Evolutionary conservation across 768 basidiomycete species (phyloP), one percentile per base, ranked within the genome.

Genomic region (Naganishia friedmannii): DNA sequence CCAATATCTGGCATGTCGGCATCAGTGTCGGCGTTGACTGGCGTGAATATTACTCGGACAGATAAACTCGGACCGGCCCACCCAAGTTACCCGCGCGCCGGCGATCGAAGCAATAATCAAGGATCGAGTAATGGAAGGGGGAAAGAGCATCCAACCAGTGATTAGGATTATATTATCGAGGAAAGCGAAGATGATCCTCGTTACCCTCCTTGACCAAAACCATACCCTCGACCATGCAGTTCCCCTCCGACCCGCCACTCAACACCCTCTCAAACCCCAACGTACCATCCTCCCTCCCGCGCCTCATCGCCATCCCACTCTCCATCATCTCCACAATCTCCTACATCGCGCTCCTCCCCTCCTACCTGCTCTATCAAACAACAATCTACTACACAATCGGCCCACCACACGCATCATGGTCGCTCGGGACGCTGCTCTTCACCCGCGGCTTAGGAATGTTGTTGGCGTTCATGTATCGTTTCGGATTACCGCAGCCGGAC

Each of bases 401-500:
- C 1, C 68, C 68, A 23, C 57, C 57, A 15, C 37, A 26, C n/a
- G 46, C 68, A 23, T 2, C 2, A 4, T 69, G 68, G 68, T 10
- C 68, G 10, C 56, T 69, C 39, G 32, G 45, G 7, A 69, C 68
- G 1, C 26, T 58, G 19, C 45, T 69, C 2, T 42, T 69, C 56
- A 60, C 68, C 21, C 55, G 68, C 19, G 68, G 26, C 19, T 21
- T 69, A 15, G 29, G 60, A 15, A 8, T 63, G 23, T 19, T 63
- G 10, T 19, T 63, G 42, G 1, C 26, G 42, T 31, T 69, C 8
- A 42, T 32, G 29, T 70, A 46, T 10, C 42, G 46, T 21, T 73
- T 72, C 54, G 42, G 42, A 10, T 53, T 67, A 21, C 69, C 71
- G 0, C 75, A 70, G 0, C 58, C 65, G 19, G 28, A 19, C 1